These are phyloP conservation scores for Diaporthe helianthi DNA, from an alignment of 2,329 filamentous ascomycete genomes.

Conservation along the genomic window DNA sequence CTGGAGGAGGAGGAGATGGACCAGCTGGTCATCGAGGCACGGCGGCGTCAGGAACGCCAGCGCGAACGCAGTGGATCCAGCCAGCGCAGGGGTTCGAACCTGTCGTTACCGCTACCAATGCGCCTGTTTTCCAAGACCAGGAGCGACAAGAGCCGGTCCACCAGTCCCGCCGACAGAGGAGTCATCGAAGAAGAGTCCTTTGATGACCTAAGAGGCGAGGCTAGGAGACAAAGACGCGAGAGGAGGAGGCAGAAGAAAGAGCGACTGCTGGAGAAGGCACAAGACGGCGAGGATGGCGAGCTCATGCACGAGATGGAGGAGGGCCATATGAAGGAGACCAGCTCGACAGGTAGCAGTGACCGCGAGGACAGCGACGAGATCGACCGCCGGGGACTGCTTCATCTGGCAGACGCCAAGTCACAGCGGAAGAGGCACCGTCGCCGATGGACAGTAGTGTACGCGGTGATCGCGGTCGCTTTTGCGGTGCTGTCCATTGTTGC, in stretches of 20 bases:
- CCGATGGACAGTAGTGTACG: constrained; percentile 61
- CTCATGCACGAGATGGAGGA: constrained; percentile 93
- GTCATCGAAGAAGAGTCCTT: constrained; percentile 47
- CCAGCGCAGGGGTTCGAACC: constrained; percentile 45
- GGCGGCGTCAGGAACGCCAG: constrained; percentile 55
- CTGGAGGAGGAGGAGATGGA: constrained; percentile 79
- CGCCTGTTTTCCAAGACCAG: constrained; percentile 50
- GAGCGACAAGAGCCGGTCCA: constrained; percentile 47
- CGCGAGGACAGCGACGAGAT: constrained; percentile 66
- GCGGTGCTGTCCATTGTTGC: constrained; percentile 62
- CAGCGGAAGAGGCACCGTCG: constrained; percentile 60
- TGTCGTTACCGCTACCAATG: constrained; percentile 59
- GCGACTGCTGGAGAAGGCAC: constrained; percentile 58
- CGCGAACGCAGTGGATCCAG: constrained; percentile 52
- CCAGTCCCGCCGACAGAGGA: constrained; percentile 47
- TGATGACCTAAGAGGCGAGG: constrained; percentile 58
- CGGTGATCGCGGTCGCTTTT: constrained; percentile 60
- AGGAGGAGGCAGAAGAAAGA: constrained; percentile 62
- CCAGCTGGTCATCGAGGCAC: constrained; percentile 61
- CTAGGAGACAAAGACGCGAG: constrained; percentile 55
- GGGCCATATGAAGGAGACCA: constrained; percentile 73
- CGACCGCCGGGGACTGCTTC: constrained; percentile 59
- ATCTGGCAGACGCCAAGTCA: constrained; percentile 54
- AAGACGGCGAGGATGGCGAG: constrained; percentile 72
- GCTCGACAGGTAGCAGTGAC: constrained; percentile 67